These are phyloP conservation scores for Buxus sempervirens DNA, from an alignment of 164 flowering plant species.

Conservation along the genomic window DNA sequence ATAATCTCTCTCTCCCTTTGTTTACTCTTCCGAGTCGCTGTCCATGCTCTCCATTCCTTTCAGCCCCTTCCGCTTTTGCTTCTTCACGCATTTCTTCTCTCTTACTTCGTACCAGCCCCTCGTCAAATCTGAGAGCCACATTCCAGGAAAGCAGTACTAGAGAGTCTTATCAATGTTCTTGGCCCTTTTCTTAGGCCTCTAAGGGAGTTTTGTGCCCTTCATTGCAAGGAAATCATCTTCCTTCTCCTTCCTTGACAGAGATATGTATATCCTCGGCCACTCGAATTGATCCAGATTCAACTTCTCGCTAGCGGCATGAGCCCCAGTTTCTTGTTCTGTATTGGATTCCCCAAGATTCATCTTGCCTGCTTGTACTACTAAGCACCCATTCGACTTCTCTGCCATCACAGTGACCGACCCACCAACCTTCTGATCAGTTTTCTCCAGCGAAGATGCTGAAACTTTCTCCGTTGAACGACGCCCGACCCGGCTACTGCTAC, in stretches of 20 bases:
- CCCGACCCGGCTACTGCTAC: slow-evolving; percentile 11
- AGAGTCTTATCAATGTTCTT: slow-evolving; percentile 55
- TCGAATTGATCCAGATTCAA: slow-evolving; percentile 30
- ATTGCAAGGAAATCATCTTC: slow-evolving; percentile 77
- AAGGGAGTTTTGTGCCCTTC: slow-evolving; percentile 76
- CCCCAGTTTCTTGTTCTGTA: slow-evolving; percentile 5
- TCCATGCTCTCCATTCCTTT: slow-evolving; percentile 36
- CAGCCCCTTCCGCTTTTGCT: slow-evolving; percentile 35
- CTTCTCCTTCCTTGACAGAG: slow-evolving; percentile 69
- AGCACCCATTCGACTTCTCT: slow-evolving; percentile 13
- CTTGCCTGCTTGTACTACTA: slow-evolving; percentile 3
- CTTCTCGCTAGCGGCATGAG: slow-evolving; percentile 14
- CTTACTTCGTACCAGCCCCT: slow-evolving; percentile 75
- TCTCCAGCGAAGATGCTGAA: slow-evolving; percentile 20
- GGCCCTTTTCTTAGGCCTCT: slow-evolving; percentile 76
- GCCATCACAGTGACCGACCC: background rate
- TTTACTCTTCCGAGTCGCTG: slow-evolving; percentile 28
- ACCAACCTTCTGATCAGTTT: slow-evolving; percentile 6
- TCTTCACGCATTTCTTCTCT: slow-evolving; percentile 81
- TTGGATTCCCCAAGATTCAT: slow-evolving; percentile 11
- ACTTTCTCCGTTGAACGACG: slow-evolving; percentile 22
- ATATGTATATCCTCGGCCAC: slow-evolving; percentile 59
- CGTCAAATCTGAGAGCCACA: slow-evolving; percentile 70
- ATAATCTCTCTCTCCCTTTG: no score
- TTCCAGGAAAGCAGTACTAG: slow-evolving; percentile 55